These are phyloP conservation scores for Cordyceps pruinosa DNA, from an alignment of 2,329 filamentous ascomycete species.

Conservation along the genomic window DNA sequence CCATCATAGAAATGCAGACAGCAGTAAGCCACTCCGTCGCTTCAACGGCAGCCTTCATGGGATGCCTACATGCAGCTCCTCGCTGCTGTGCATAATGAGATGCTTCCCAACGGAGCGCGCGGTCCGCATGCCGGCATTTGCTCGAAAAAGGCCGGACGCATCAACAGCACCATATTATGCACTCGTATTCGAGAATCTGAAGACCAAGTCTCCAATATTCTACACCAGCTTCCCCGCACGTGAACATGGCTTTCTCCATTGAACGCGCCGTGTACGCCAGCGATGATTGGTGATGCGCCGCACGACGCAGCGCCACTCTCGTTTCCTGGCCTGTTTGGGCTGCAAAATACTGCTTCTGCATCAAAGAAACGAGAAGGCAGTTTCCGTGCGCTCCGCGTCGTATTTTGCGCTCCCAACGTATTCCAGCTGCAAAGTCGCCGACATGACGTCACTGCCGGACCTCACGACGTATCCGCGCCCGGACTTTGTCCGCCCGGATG, in stretches of 20 bases:
- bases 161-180: too few species aligned
- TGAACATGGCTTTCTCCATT: not conserved
- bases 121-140: too few species aligned
- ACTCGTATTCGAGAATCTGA: too few species aligned
- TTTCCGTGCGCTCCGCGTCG: not conserved
- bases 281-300: not conserved
- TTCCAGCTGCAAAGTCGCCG: not conserved
- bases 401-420: not conserved
- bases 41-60: too few species aligned
- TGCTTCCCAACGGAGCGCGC: too few species aligned
- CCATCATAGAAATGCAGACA: too few species aligned
- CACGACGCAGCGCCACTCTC: not conserved
- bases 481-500: slow-evolving; percentile 50
- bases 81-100: too few species aligned
- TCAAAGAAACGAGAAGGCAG: not conserved
- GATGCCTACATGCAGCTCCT: too few species aligned
- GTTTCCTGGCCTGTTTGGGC: not conserved
- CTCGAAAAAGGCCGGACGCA: too few species aligned
- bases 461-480: slow-evolving; percentile 49
- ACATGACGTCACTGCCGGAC: slow-evolving; percentile 16
- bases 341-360: not conserved
- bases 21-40: too few species aligned
- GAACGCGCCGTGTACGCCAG: not conserved
- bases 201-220: not conserved
- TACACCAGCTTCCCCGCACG: not conserved